Base-by-base conservation (phyloP, 139 green algal species). In the Tetradesmus obliquus region DNA sequence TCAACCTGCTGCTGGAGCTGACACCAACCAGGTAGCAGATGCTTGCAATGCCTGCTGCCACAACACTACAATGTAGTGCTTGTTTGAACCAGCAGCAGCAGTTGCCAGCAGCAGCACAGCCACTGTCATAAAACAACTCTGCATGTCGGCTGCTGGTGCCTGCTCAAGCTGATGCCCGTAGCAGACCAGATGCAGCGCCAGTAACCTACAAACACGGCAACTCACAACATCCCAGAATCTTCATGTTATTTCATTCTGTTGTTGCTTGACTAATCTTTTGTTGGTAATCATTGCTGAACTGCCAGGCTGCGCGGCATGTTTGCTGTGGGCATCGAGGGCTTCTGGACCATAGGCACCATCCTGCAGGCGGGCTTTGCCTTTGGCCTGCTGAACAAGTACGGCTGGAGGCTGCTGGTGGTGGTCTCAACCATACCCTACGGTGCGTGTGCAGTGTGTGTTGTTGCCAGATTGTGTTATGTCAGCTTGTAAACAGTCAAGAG, bases 291-390 rank as follows among this genome's bases (percentile, higher is more conserved):
- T 57, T 84, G 79, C 45, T 60, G 32, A 6, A n/a, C 79, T 22
- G 3, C 5, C 45, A 84, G 87, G 54, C 8, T 74, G 12, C 20
- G 87, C 7, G 87, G 71, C 53, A 24, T 84, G 72, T 87, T 87
- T 69, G 58, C 79, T 66, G 89, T 88, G 12, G 81, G 58, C 9
- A 96, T 96, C 22, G 92, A 95, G 57, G 88, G 93, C 9, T 96
- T 96, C 74, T 98, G 97, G 97, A 97, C 95, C 45, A 32, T 97
- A 55, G 97, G 97, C 74, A 95, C 94, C 55, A 88, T 97, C 58
- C 2, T 95, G 4, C 96, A 97, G 80, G 95, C 94, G 1, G 93
- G 89, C 74, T 91, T 97, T 24, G 95, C 96, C 3, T 99, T 96
- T 95, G 92, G 66, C 0, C 87, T 99, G 20, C 93, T 99, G 69